Conservation (phyloP, 495 filamentous ascomycete genomes). For the Penicillium dipodomyicola region DNA sequence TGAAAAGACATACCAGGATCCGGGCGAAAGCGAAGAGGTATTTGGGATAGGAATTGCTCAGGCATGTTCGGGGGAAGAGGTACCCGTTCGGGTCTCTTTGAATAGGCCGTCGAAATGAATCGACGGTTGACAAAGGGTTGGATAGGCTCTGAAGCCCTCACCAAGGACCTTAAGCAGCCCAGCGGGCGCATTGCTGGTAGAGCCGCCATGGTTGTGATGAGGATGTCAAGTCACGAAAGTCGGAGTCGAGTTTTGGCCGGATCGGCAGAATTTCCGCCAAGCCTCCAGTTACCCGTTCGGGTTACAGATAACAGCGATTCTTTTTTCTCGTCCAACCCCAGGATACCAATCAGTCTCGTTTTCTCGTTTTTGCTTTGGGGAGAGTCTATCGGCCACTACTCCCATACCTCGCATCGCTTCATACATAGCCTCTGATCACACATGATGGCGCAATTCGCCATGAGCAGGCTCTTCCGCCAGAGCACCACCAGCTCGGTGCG, state of each 20-base stretch:
- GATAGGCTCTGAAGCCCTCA: slow-evolving; percentile 43
- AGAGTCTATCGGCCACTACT: neutral
- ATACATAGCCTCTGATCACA: neutral
- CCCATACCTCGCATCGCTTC: neutral
- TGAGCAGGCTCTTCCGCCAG: slow-evolving; percentile 41
- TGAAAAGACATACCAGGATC: slow-evolving; percentile 30
- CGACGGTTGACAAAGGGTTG: slow-evolving; percentile 42
- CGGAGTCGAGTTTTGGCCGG: slow-evolving; percentile 35
- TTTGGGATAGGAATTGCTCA: slow-evolving; percentile 41
- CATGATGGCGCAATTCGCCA: slow-evolving; percentile 41
- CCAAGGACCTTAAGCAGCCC: slow-evolving; percentile 61
- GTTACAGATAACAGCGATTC: slow-evolving; percentile 14
- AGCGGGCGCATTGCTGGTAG: slow-evolving; percentile 60
- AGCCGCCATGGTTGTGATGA: slow-evolving; percentile 54
- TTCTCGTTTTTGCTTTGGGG: slow-evolving; percentile 5
- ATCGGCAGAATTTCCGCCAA: slow-evolving; percentile 47
- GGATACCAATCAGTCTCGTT: slow-evolving; percentile 11
- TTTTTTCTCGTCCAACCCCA: slow-evolving; percentile 12
- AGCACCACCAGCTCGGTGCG: slow-evolving; percentile 29
- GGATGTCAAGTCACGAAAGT: slow-evolving; percentile 26
- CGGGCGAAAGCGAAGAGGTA: slow-evolving; percentile 40
- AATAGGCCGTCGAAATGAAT: slow-evolving; percentile 42
- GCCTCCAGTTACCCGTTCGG: slow-evolving; percentile 26
- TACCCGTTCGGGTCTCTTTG: slow-evolving; percentile 34
- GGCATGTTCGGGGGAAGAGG: slow-evolving; percentile 45